phyloP scores from a whole-genome alignment of 768 basidiomycete species.

The Paxillus rubicundulus region DNA sequence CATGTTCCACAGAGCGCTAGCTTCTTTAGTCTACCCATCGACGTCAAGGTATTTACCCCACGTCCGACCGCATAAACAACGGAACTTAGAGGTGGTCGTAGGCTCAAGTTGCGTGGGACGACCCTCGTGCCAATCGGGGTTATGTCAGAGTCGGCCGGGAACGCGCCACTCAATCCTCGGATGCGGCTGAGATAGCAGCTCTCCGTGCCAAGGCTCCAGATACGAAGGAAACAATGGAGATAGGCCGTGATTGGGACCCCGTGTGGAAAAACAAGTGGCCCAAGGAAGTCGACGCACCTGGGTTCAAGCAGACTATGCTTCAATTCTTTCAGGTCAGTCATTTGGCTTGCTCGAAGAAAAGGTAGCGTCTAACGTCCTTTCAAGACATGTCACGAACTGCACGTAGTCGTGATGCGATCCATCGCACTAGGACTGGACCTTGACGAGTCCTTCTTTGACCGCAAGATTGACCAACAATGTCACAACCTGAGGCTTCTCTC shows the following conservation, averaged over 20 bases:
- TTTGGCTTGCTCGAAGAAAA: neutral
- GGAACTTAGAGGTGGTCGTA: conserved; percentile 23
- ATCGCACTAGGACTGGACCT: conserved; percentile 79
- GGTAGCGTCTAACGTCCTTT: conserved; percentile 9
- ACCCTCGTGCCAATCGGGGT: conserved; percentile 82
- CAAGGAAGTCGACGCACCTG: conserved; percentile 54
- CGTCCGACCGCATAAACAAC: neutral
- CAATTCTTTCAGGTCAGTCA: conserved; percentile 64
- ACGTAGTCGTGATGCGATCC: conserved; percentile 77
- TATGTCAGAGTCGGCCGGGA: conserved; percentile 82
- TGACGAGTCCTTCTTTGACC: conserved; percentile 72
- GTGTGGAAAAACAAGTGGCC: conserved; percentile 84
- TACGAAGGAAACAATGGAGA: conserved; percentile 85
- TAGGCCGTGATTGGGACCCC: conserved; percentile 80
- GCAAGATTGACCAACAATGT: conserved; percentile 68
- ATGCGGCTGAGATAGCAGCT: conserved; percentile 68
- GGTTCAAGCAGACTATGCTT: conserved; percentile 71
- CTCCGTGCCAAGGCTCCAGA: conserved; percentile 77
- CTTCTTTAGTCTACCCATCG: conserved; percentile 67
- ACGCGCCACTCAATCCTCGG: conserved; percentile 70
- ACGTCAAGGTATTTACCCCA: conserved; percentile 48
- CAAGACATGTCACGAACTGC: conserved; percentile 73
- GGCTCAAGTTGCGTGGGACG: conserved; percentile 74
- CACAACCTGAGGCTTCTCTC: conserved; percentile 81
- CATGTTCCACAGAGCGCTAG: conserved; percentile 55